Evolutionary conservation across 257 asterid species (phyloP), one percentile per base, ranked within the genome.

Genomic region (Cruciata laevipes): DNA sequence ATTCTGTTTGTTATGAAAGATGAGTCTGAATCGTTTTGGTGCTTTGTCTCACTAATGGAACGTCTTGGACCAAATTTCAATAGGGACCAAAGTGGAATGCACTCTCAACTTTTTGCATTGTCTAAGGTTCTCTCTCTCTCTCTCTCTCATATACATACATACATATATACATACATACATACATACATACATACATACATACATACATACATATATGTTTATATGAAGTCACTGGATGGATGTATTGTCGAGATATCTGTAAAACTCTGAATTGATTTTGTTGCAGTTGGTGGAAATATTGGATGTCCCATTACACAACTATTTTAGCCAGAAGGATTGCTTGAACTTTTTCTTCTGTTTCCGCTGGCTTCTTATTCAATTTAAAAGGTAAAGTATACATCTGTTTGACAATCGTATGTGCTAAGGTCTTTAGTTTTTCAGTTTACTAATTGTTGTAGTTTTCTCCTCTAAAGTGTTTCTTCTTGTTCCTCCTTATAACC

Each of bases 21-120:
- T 69, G 99, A 94, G 80, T 79, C 95, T 56, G 84, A 85, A 82
- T 83, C 99, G 51, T 94, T 94, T 78, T 94, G 99, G 99, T 89
- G 99, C 83, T 94, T 94, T 74, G 96, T 83, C 76, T 73, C 47
- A 37, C 91, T 94, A 72, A 85, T 94, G 96, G 96, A 88, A 76
- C 96, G 95, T 42, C 96, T 90, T 76, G 99, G 99, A 67, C 99
- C 98, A 70, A 94, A 94, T 83, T 94, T 94, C 80, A 94, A 90
- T 66, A 93, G 99, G 23, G 99, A 94, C 75, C 99, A 94, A 73
- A 94, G 83, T 77, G 99, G 99, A 81, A 89, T 90, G 96, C 98
- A 94, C 75, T 79, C 96, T 63, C 99, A 94, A 84, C 96, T 94
- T 72, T 90, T 94, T 80, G 98, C 98, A 66, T 64, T 94, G 77